Base-by-base conservation (phyloP, 805 yeast genomes). In the Barnettozyma wickerhamii region DNA sequence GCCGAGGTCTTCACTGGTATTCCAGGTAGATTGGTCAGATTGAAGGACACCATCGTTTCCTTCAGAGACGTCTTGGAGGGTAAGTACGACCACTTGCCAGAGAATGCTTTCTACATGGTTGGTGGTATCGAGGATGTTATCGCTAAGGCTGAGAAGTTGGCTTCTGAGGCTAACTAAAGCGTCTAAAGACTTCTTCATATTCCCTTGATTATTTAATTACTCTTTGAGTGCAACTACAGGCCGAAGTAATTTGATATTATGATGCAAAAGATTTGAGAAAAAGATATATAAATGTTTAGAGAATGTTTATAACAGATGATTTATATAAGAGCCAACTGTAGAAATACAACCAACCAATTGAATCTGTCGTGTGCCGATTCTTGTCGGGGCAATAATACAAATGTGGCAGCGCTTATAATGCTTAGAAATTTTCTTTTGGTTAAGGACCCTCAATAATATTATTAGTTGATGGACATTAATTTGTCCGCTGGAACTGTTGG, bases 1-100 rank as follows among this genome's bases (percentile, higher is more conserved):
- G 99, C 99, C 61, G 96, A 93, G 78, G 98, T 93, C 66, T 93
- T 93, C 90, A 93, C 99, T 62, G 99, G 99, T 89, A 89, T 93
- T 63, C 81, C 88, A 76, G 99, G 99, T 77, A 87, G 83, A 70
- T 83, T 93, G 69, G 99, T 93, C 55, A 83, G 96, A 75, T 80
- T 93, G 70, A 84, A 86, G 78, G 98, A 93, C 63, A 93, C 98
- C 60, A 75, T 93, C 67, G 68, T 72, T 56, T 91, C 98, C 47
- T 93, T 93, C 91, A 89, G 80, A 79, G 99, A 81, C 64, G 96
- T 93, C 63, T 81, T 93, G 65, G 97, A 79, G 30, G 99, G 99
- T 77, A 93, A 93, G 81, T 89, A 93, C 79, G 99, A 93, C 75
- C 83, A 84, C 77, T 82, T 93, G 65, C 99, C 99, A 69, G 99